phyloP scores from a whole-genome alignment of 345 rosid genomes.

The Arabidopsis arenosa region DNA sequence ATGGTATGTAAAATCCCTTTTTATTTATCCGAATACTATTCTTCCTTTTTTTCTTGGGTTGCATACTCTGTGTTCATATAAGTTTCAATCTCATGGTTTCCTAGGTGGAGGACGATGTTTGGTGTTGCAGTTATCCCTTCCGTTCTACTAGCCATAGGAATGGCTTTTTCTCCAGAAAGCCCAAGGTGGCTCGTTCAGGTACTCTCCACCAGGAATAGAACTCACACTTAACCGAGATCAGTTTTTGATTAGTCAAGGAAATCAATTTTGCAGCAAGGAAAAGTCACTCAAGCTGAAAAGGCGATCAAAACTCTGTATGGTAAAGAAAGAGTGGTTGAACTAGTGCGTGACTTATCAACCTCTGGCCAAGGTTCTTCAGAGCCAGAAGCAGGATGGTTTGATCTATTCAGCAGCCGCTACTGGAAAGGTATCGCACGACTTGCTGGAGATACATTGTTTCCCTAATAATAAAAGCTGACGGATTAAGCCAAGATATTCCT shows the following conservation, averaged over 20 bases:
- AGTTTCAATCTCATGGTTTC: conserved; percentile 22
- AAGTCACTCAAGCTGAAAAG: conserved; percentile 76
- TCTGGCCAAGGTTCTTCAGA: conserved; percentile 76
- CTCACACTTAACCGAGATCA: conserved; percentile 3
- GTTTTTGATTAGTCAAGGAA: conserved; percentile 11
- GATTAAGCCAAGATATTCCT: not conserved
- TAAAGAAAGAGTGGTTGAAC: conserved; percentile 86
- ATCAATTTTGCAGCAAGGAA: conserved; percentile 76
- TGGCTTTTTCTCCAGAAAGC: conserved; percentile 95
- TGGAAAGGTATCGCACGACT: conserved; percentile 70
- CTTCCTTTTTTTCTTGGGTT: not conserved
- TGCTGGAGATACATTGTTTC: not conserved
- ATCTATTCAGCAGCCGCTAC: conserved; percentile 89
- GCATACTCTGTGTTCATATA: not conserved
- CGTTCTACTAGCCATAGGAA: conserved; percentile 82
- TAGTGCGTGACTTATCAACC: conserved; percentile 72
- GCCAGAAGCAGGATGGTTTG: conserved; percentile 98
- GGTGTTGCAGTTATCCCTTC: conserved; percentile 86
- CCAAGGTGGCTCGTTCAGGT: conserved; percentile 99
- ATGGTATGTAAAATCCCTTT: conserved; percentile 56
- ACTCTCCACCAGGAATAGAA: conserved; percentile 28
- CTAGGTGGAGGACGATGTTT: conserved; percentile 99
- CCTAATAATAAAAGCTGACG: not conserved
- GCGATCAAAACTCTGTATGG: conserved; percentile 82
- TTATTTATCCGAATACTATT: not conserved